Evolutionary conservation across 2,329 filamentous ascomycete species (phyloP).

Genomic region (Fusarium gaditjirri): DNA sequence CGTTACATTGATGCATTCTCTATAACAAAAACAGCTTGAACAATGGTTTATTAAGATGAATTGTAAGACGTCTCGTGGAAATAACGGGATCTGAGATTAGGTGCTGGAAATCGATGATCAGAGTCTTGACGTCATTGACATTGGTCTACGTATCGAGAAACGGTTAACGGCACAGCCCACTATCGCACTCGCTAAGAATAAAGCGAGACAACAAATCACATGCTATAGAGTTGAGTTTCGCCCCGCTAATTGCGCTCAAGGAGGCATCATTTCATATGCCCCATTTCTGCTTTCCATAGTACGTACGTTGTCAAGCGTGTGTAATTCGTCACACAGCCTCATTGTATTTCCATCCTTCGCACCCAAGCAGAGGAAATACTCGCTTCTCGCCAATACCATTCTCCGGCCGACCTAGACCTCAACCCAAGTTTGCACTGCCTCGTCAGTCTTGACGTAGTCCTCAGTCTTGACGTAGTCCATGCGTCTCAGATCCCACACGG

Average conservation of each 20-base stretch:
- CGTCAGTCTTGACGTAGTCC: not conserved
- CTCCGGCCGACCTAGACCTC: too few relatives aligned
- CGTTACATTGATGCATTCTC: not conserved
- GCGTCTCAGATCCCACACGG: not conserved
- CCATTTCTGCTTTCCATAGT: not conserved
- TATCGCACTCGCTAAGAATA: conserved; percentile 8
- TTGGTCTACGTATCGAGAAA: conserved; percentile 3
- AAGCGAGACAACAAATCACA: not conserved
- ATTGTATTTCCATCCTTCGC: not conserved
- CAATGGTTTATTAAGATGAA: not conserved
- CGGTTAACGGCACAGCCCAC: conserved; percentile 17
- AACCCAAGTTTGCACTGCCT: not conserved
- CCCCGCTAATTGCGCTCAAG: not conserved
- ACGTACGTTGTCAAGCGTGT: not conserved
- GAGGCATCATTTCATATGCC: not conserved
- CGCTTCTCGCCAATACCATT: not conserved
- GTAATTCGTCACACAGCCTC: conserved; percentile 1
- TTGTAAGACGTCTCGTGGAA: not conserved
- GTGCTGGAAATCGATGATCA: not conserved
- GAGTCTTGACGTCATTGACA: conserved; percentile 21
- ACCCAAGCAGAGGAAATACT: not conserved
- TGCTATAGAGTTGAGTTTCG: rapidly evolving
- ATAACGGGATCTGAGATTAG: conserved; percentile 3
- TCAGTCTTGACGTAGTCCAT: not conserved
- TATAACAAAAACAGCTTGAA: not conserved